Evolutionary conservation across 1,284 basidiomycete species (phyloP), one percentile per base, ranked within the genome.

Genomic region (Cutaneotrichosporon curvatum): DNA sequence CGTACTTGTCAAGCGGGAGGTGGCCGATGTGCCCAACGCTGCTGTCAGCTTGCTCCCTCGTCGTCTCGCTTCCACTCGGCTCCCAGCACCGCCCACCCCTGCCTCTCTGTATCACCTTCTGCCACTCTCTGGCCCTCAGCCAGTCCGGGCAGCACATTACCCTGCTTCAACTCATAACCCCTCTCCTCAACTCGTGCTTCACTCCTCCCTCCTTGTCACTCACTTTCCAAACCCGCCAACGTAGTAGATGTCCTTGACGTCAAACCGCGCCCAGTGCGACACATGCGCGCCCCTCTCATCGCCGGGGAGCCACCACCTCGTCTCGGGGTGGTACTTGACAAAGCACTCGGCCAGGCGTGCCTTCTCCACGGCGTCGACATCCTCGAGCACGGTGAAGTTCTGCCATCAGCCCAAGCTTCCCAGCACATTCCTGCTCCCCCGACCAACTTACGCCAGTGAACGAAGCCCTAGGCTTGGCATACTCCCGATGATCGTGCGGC

Each of bases 171-270:
- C 20, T 15, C 3, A 3, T 21, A 22, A 23, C 15, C 37, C 20
- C 20, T 37, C 21, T 20, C 18, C 21, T 9, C 37, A 20, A 10
- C 20, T 6, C 18, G 11, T 19, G 12, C 34, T 19, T 18, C 34
- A 18, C 34, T 36, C 11, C 34, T 18, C 40, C 25, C 21, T 9
- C 8, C 30, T 22, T 37, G 4, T 5, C 3, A 56, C 77, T 63
- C 57, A 79, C 78, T 75, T 77, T 31, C 80, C 81, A 57, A 83
- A 83, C 4, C 81, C 81, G 18, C 81, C 81, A 8, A 82, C 79
- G 56, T 80, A 82, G 63, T 82, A 83, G 18, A 82, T 70, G 45
- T 74, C 76, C 4, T 34, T 4, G 14, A 20, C 23, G 74, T 79
- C 51, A 5, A 63, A 48, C 21, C 65, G 62, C 20, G 67, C 67